Evolutionary conservation across 2,329 filamentous ascomycete genomes (phyloP), one percentile per base, ranked within the genome.

Genomic region (Ascochyta koolunga): DNA sequence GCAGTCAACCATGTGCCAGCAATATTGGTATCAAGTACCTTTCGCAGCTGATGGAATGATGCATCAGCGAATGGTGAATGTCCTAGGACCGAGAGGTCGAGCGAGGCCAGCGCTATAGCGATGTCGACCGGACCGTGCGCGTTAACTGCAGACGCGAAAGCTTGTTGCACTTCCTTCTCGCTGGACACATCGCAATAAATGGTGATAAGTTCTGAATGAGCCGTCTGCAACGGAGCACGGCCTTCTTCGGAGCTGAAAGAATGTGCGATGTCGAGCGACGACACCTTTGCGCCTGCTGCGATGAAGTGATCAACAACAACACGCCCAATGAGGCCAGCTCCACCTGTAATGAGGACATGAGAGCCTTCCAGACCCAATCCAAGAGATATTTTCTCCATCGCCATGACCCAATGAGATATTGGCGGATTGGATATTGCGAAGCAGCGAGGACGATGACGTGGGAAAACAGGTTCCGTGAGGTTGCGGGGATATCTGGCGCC

Each of bases 21-120:
- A 15, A 80, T 69, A 52, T 81, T 81, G 39, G 79, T 72, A 32
- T 76, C 64, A 32, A 80, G 70, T 2, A 79, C 77, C 3, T 67
- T 62, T 47, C 71, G 65, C 66, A 77, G 78, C 38, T 77, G 73
- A 41, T 58, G 60, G 3, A 77, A 71, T 4, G 70, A 68, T 64
- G 78, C 75, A 48, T 80, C 77, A 10, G 70, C 74, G 6, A 80
- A 68, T 11, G 65, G 68, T 3, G 70, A 64, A 44, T 72, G 76
- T 4, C 62, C 52, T 15, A 80, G 65, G 19, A 77, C 75, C 40
- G 72, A 76, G 11, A 80, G 65, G 54, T 81, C 78, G 11, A 80
- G 68, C 2, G 72, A 70, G 2, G 78, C 79, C 16, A 80, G 70
- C 2, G 78, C 76, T 37, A 81, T 68, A 58, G 76, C 78, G 47